phyloP scores from a whole-genome alignment of 352 stramenopile genomes.

The Peronosclerospora sorghi region DNA sequence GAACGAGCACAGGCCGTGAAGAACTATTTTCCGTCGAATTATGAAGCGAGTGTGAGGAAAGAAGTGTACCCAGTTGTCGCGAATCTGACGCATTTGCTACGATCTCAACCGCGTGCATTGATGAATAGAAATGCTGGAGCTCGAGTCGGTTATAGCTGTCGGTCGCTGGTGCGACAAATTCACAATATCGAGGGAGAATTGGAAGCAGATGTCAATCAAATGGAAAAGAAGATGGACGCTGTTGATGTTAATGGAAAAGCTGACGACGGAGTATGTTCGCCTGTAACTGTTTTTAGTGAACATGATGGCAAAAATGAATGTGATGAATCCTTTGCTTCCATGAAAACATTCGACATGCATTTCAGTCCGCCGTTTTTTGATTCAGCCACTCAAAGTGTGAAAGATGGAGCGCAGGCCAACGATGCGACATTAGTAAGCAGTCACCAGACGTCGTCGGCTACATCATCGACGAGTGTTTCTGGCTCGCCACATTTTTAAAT shows the following conservation, averaged over 20 bases:
- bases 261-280: conserved; percentile 10
- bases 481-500: conserved; percentile 9
- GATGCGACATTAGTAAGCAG: conserved; percentile 7
- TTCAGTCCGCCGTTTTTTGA: conserved; percentile 49
- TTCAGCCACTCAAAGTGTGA: conserved; percentile 14
- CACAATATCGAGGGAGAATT: conserved; percentile 24
- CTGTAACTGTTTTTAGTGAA: neutral
- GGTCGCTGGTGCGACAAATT: conserved; percentile 42
- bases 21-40: conserved; percentile 39
- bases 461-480: conserved; percentile 8
- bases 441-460: conserved; percentile 15
- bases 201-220: conserved; percentile 4
- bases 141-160: conserved; percentile 29
- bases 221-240: neutral
- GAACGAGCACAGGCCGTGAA: conserved; percentile 35
- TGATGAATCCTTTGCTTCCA: conserved; percentile 18
- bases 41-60: conserved; percentile 19
- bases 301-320: conserved; percentile 1
- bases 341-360: conserved; percentile 32
- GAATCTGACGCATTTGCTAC: conserved; percentile 31
- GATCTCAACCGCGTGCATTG: conserved; percentile 15
- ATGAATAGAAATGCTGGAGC: conserved; percentile 10
- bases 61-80: conserved; percentile 30
- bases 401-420: neutral
- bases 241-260: conserved; percentile 2